Base-by-base conservation (phyloP, 1,284 basidiomycete species). In the Salmacisia buchloeana region DNA sequence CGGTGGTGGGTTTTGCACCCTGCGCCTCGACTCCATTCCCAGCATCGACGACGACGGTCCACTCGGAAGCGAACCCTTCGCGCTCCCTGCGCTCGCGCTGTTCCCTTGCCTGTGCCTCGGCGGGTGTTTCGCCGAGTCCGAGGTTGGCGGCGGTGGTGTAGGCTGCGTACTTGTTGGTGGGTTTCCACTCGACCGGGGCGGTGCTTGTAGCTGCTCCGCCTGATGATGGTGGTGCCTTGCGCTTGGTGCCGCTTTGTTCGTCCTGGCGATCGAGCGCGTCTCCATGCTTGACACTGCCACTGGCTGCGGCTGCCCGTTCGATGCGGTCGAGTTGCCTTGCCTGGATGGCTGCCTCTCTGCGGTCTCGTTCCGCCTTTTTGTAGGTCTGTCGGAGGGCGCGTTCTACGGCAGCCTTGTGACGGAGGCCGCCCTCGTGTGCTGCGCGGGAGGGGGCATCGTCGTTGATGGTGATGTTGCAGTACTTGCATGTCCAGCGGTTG, bases 341-440 rank as follows among this genome's bases (percentile, higher is more conserved):
- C 81, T 94, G 92, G 74, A 92, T 88, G 61, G 89, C 90, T 56
- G 85, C 84, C 71, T 96, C 93, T 80, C 89, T 87, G 82, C 91
- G 90, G 61, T 87, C 86, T 82, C 88, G 88, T 82, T 93, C 91
- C 3, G 92, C 89, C n/a, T 87, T 83, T 83, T 94, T 94, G 85
- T 98, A 98, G 33, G 97, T 85, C 45, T 89, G 87, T 45, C 91
- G 85, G 60, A 98, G 90, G 80, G 89, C 94, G 9, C 93, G 85
- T 77, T 97, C 93, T 67, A 91, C 87, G 80, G 91, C 96, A 57
- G 92, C 92, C 79, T 96, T 91, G 83, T 99, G 96, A 56, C 91
- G 87, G 58, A 94, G 82, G 49, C 96, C 96, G 68, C 86, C 89
- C 81, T 98, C 96, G 80, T 99, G 96, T 66, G 94, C 92, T 67